These are phyloP conservation scores for Paraphaeosphaeria sporulosa DNA, from an alignment of 2,329 filamentous ascomycete genomes.

Conservation along the genomic window DNA sequence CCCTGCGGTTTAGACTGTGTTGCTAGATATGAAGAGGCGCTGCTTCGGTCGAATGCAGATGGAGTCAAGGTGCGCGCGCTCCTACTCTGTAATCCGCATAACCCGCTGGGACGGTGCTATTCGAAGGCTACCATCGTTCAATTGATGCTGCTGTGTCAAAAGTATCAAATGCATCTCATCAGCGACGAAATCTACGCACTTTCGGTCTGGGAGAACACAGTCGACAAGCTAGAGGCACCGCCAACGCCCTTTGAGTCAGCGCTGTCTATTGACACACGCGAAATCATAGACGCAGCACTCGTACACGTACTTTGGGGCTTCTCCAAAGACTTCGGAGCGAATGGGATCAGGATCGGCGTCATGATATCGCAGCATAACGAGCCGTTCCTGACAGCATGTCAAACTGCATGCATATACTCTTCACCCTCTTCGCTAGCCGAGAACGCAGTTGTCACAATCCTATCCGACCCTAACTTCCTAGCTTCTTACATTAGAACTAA, in stretches of 20 bases:
- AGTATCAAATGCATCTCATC: constrained; percentile 61
- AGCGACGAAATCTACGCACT: constrained; percentile 67
- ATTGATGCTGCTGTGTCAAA: constrained; percentile 59
- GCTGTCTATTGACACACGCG: constrained; percentile 28
- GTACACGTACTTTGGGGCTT: constrained; percentile 61
- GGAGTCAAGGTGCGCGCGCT: constrained; percentile 56
- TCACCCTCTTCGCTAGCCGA: constrained; percentile 20
- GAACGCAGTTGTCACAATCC: constrained; percentile 15
- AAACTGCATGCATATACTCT: constrained; percentile 17
- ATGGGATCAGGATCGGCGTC: constrained; percentile 48
- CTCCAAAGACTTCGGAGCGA: constrained; percentile 60
- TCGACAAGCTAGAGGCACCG: constrained; percentile 41
- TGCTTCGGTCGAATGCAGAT: constrained; percentile 46
- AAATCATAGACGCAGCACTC: constrained; percentile 57
- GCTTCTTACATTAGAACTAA: constrained; percentile 55
- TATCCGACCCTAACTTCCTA: constrained; percentile 15
- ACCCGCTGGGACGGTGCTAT: constrained; percentile 59
- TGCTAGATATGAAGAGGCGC: constrained; percentile 54
- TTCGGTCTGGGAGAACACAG: constrained; percentile 53
- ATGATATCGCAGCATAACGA: constrained; percentile 39
- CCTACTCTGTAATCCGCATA: constrained; percentile 62
- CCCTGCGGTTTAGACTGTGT: constrained; percentile 55
- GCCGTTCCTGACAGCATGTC: constrained; percentile 30
- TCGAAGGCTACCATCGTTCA: constrained; percentile 46
- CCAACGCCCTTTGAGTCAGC: constrained; percentile 25